Evolutionary conservation across 768 basidiomycete species (phyloP), one percentile per base, ranked within the genome.

Genomic region (Suillus variegatus): DNA sequence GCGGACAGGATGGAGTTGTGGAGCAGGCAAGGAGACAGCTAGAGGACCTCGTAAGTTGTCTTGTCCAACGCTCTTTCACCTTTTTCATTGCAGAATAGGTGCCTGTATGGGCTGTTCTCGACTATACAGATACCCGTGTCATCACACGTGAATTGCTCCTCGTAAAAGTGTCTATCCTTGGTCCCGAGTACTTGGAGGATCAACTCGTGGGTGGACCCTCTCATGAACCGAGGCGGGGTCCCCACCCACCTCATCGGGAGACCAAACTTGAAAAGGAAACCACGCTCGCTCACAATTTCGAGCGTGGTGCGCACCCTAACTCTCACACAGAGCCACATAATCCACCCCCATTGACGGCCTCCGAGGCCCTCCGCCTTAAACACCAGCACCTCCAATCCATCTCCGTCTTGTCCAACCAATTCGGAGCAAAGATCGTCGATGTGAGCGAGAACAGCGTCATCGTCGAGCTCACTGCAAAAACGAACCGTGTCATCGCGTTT

Each of bases 91-190:
- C 49, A n/a, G 28, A 25, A 8, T 60, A 97, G 97, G 96, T 99
- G 35, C 97, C 97, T 60, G 97, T 99, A 5, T 99, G 97, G 97
- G 97, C 97, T 36, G 97, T 99, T 40, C 84, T 99, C 66, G 96
- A 99, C 79, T 99, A 99, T 77, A 98, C 97, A 22, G 86, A 96
- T 67, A 99, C 95, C 28, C 88, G 85, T 64, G 88, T 90, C 36
- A 97, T 99, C 76, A 86, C 91, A 69, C 92, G 97, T 70, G 97
- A 99, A 78, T 85, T 99, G 16, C 85, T 99, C 40, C 90, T 99
- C 69, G 93, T 91, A 74, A 99, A 99, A 75, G 89, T 99, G 4
- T 99, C 97, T 65, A 97, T 96, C 73, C 89, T 99, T 43, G 97
- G 97, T 2, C 94, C 96, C 12, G 97, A 99, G 75, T 99, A 97